phyloP scores from a whole-genome alignment of 176 grass and related monocot species.

The Oryza glumipatula region DNA sequence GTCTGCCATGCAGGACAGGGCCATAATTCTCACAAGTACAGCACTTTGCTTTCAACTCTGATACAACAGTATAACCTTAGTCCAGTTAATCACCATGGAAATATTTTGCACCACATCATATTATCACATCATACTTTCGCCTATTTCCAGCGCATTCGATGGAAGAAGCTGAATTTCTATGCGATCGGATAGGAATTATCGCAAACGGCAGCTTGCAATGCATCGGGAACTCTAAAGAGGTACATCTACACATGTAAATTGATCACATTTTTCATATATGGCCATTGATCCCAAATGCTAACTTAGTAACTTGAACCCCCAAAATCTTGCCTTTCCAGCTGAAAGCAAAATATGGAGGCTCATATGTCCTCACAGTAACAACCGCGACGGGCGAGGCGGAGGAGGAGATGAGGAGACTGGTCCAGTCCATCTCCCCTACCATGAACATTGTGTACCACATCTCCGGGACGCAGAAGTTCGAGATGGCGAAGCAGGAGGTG shows the following conservation, averaged over 20 bases:
- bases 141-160: slow-evolving; percentile 68
- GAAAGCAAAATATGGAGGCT: slow-evolving; percentile 55
- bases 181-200: slow-evolving; percentile 61
- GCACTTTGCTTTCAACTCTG: not conserved
- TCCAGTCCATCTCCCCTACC: slow-evolving; percentile 33
- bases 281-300: not conserved
- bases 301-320: not conserved
- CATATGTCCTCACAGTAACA: slow-evolving; percentile 48
- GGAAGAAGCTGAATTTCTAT: slow-evolving; percentile 73
- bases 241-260: not conserved
- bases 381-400: not conserved
- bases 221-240: slow-evolving; percentile 66
- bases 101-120: slow-evolving; percentile 1
- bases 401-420: slow-evolving; percentile 32
- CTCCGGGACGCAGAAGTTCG: slow-evolving; percentile 57
- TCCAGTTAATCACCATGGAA: not conserved
- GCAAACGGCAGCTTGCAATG: slow-evolving; percentile 56
- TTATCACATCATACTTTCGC: not conserved
- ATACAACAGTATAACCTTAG: not conserved
- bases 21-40: slow-evolving; percentile 82
- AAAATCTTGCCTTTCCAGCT: slow-evolving; percentile 36
- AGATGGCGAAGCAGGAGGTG: slow-evolving; percentile 54
- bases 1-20: slow-evolving; percentile 53
- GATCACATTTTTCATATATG: not conserved
- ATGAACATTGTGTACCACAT: slow-evolving; percentile 39